These are phyloP conservation scores for Erysimum cheiri DNA, from an alignment of 441 rosid genomes.

Conservation along the genomic window DNA sequence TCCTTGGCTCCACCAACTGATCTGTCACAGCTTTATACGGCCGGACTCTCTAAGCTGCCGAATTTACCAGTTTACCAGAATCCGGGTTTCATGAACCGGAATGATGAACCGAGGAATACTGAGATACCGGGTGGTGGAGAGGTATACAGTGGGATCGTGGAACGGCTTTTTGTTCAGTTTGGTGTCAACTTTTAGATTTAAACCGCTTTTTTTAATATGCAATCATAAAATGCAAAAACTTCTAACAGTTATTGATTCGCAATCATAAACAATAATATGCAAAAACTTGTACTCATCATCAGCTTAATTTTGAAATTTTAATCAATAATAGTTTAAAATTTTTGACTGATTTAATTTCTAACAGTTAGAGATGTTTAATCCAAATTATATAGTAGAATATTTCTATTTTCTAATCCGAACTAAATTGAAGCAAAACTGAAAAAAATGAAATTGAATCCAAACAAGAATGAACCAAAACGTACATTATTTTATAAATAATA, in stretches of 20 bases:
- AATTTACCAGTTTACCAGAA: slow-evolving; percentile 14
- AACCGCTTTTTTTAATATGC: not conserved
- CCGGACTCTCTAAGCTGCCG: slow-evolving; percentile 32
- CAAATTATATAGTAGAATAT: no score
- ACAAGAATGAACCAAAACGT: no score
- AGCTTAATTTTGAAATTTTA: not conserved
- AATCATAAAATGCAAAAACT: no score
- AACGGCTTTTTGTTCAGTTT: not conserved
- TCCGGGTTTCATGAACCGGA: not conserved
- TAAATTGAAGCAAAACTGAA: not conserved
- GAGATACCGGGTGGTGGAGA: not conserved
- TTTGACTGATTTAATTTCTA: not conserved
- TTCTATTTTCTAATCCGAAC: no score
- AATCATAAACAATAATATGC: not conserved
- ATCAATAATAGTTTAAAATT: not conserved
- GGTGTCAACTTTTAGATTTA: not conserved
- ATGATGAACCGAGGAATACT: not conserved
- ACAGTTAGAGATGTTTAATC: not conserved
- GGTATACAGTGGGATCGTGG: slow-evolving; percentile 13
- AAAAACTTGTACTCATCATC: slow-evolving; percentile 27
- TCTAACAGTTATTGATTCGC: not conserved
- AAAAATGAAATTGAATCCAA: no score
- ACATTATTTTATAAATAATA: no score
- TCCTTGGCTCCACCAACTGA: not conserved
- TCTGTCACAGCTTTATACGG: slow-evolving; percentile 10